A percentile compares a stretch with the other conserved stretches of the same genome.
These are phyloP conservation scores for Aspergillus viridinutans DNA, from an alignment of 2,329 filamentous ascomycete genomes.

Conservation along the genomic window DNA sequence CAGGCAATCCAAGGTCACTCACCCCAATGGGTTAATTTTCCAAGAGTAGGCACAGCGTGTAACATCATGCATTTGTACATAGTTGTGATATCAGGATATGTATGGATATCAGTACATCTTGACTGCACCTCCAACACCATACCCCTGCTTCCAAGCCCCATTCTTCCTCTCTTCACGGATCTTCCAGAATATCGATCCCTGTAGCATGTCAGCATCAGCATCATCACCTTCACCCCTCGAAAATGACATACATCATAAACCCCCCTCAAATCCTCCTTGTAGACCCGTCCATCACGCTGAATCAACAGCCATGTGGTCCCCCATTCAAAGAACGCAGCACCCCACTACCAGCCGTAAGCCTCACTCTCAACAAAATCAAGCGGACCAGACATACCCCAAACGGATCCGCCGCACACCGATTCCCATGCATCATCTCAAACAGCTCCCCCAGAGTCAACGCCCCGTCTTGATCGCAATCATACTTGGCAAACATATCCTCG, in stretches of 20 bases:
- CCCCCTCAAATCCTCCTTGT: constrained; percentile 25
- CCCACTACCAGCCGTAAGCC: constrained; percentile 24
- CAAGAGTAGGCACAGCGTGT: no score
- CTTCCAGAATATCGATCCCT: neutral
- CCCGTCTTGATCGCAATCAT: constrained; percentile 36
- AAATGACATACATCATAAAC: constrained; percentile 35
- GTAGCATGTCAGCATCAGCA: neutral
- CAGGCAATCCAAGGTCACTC: no score
- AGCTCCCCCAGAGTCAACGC: constrained; percentile 40
- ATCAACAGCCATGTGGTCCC: constrained; percentile 27
- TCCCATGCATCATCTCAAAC: constrained; percentile 36
- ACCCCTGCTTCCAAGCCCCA: neutral
- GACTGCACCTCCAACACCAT: neutral
- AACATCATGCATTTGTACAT: no score
- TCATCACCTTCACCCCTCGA: no score
- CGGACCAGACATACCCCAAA: constrained; percentile 31
- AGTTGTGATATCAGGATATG: no score
- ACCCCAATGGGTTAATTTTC: no score
- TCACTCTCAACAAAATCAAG: neutral
- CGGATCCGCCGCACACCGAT: constrained; percentile 41
- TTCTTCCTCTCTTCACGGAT: neutral
- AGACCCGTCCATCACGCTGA: constrained; percentile 25
- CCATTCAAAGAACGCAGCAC: constrained; percentile 44
- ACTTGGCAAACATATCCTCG: constrained; percentile 48
- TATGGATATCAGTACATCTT: no score